Conservation (phyloP, 441 rosid species). For the Omphalea diandra region DNA sequence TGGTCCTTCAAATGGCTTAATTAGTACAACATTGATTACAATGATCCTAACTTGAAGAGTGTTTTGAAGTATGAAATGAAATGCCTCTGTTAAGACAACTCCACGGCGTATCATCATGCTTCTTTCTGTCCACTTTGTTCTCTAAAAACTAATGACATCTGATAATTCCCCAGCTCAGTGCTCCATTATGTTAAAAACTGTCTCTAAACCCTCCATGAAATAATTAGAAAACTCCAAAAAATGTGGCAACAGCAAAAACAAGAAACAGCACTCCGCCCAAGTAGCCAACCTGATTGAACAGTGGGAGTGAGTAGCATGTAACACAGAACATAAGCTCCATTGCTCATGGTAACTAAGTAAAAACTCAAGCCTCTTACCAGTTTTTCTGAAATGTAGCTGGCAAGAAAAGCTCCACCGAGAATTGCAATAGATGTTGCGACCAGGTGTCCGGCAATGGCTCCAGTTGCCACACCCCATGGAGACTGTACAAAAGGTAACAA, state of each 20-base stretch:
- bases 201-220: constrained; percentile 9
- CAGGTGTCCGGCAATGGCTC: constrained; percentile 96
- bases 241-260: constrained; percentile 83
- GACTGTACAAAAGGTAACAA: constrained; percentile 46
- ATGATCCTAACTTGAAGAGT: constrained; percentile 4
- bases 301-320: not conserved
- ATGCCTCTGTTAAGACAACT: not conserved
- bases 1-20: not conserved
- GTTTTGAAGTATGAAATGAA: constrained; percentile 9
- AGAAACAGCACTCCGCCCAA: constrained; percentile 85
- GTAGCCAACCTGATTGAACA: constrained; percentile 76
- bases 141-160: constrained; percentile 11
- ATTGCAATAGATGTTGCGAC: constrained; percentile 80
- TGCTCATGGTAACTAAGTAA: not conserved
- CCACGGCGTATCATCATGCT: not conserved
- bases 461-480: constrained; percentile 92
- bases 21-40: not conserved
- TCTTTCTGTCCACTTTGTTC: constrained; percentile 3
- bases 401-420: constrained; percentile 91
- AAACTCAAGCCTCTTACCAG: constrained; percentile 41
- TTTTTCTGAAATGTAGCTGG: constrained; percentile 92
- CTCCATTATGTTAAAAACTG: not conserved
- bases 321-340: not conserved
- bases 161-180: not conserved
- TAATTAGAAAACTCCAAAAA: constrained; percentile 75